Percentiles rank a stretch among this genome's conserved stretches.
Evolutionary conservation across 2,329 filamentous ascomycete species (phyloP).

Genomic region (Colletotrichum sidae): DNA sequence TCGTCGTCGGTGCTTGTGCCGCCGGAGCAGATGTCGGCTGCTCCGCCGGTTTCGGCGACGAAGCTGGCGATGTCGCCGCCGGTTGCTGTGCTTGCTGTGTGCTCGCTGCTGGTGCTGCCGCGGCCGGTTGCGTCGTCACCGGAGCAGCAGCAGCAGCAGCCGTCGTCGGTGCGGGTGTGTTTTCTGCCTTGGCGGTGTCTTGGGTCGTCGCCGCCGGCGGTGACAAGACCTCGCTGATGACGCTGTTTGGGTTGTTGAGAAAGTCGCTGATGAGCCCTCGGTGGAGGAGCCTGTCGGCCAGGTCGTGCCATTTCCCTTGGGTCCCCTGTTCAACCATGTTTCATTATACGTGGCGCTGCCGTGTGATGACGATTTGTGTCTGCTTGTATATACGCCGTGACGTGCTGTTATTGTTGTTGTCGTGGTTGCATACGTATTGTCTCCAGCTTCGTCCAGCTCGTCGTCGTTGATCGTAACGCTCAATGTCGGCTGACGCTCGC

Average conservation of each 20-base stretch:
- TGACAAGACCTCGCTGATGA: constrained; percentile 27
- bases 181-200: not conserved
- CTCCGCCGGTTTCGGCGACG: constrained; percentile 16
- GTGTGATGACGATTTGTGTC: not conserved
- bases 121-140: constrained; percentile 7
- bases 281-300: constrained; percentile 9
- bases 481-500: constrained; percentile 1
- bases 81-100: constrained; percentile 17
- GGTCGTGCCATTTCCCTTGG: constrained; percentile 13
- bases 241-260: constrained; percentile 8
- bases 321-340: constrained; percentile 23
- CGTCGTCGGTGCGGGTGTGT: constrained; percentile 14
- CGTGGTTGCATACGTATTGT: not conserved
- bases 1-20: not conserved
- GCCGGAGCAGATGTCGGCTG: not conserved
- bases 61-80: constrained; percentile 6
- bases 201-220: constrained; percentile 30
- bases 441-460: not conserved
- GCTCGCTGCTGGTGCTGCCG: not conserved
- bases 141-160: constrained; percentile 12
- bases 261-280: constrained; percentile 24
- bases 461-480: not conserved
- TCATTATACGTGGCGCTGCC: constrained; percentile 25
- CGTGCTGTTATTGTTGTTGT: too few relatives aligned
- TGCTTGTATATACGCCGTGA: not conserved